Base-by-base conservation (phyloP, 2,329 filamentous ascomycete genomes). In the Ramularia endophylla region DNA sequence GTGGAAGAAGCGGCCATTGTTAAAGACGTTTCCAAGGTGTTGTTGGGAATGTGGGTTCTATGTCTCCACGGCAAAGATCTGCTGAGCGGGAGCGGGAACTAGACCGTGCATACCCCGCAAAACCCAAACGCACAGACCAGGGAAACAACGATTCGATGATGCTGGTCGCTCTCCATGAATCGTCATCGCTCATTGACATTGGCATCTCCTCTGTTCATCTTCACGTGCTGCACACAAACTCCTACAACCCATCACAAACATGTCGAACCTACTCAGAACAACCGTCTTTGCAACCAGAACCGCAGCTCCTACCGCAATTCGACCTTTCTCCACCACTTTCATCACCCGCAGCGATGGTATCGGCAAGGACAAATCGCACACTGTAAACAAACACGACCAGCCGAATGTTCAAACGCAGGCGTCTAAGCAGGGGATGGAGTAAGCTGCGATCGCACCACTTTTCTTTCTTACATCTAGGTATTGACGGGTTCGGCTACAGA, bases 321-420 rank as follows among this genome's bases (percentile, higher is more conserved):
- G 42, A 19, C 46, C 41, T 17, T 41, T 50, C 27, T 38, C 39
- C 12, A 35, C 36, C n/a, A 42, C 48, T 18, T 51, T 47, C 15
- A 53, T 50, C 38, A 44, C 33, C 18, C 44, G 48, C 12, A 38
- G 47, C 3, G 55, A 53, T 18, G 46, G 40, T 12, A 35, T 41
- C 4, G 37, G 27, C 19, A 18, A 48, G 28, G 50, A 47, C 37
- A 49, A 50, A 35, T 48, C 52, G 31, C 54, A 58, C 27, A 47
- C 46, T 1, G 11, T 56, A n/a, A 54, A 57, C 29, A 56, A 57
- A 16, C 42, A 48, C 19, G 22, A 44, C n/a, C 54, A 54, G 13
- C 46, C 47, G 19, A 56, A 58, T 36, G 43, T 56, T 17, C 55
- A 58, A 36, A 40, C 45, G 4, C 19, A 49, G 4, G 47, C 41